Evolutionary conservation across 2,329 filamentous ascomycete species (phyloP), one percentile per base, ranked within the genome.

Genomic region (Phyllosticta paracitricarpa): DNA sequence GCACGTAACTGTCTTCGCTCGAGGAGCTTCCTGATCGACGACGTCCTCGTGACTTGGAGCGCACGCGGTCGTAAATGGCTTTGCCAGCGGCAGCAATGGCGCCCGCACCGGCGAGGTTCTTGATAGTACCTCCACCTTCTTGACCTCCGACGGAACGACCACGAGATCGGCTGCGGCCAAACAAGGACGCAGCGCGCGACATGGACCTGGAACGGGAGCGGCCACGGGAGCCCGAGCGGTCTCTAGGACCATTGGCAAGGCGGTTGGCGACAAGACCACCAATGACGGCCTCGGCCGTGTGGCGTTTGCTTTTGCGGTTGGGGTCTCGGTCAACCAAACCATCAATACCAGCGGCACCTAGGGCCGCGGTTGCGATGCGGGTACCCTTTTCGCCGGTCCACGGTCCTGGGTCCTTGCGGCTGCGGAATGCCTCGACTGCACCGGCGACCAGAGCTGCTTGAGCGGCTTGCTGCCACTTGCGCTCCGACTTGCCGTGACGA

Each of bases 341-440:
- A 73, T 97, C 91, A 64, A 96, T 88, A 62, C 91, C 89, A 66
- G 89, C 93, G 63, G 93, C 91, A 75, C 90, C 88, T 28, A 86
- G 75, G 40, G 93, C 93, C 56, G 91, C 92, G 24, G 93, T 97
- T 56, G 96, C 82, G 63, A 97, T 84, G 58, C 93, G 90, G 78
- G 91, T 94, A 66, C 91, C 90, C 77, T 97, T 97, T 65, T 89
- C 88, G 48, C 92, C 93, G 65, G 87, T 88, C 91, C 92, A 97
- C 53, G 87, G 84, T 60, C 93, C 93, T 2, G 91, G 89, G 64
- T 94, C 89, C 69, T 93, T 96, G 72, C 92, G 87, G 61, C 91
- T 87, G 64, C 90, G 88, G 81, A 96, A 96, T 52, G 93, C 93
- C 75, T 97, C 92, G 60, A 91, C 89, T 51, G 92, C 93, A 68